Percentiles rank a stretch among this genome's conserved stretches.
Conservation (phyloP, 345 rosid genomes). For the Eucalyptus tenuipes region DNA sequence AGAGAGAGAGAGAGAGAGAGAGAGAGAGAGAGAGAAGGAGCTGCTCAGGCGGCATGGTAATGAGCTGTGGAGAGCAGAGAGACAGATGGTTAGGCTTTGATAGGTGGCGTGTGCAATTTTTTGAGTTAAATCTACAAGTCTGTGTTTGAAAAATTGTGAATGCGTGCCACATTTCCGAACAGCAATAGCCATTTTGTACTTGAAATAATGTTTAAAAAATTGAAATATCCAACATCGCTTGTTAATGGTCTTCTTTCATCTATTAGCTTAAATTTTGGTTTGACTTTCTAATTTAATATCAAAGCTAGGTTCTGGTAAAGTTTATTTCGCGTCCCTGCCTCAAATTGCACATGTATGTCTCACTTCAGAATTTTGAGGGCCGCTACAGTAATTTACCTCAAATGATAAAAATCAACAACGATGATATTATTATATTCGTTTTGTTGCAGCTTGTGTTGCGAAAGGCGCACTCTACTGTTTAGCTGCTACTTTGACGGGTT, state of each 20-base stretch:
- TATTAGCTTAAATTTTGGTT: rapidly evolving
- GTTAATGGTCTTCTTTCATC: neutral
- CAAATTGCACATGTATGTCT: neutral
- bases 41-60: neutral
- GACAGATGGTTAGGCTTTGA: neutral
- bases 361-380: neutral
- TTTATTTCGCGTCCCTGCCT: neutral
- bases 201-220: neutral
- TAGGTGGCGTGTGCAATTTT: neutral
- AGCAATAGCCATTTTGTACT: neutral
- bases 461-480: neutral
- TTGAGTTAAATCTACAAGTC: neutral
- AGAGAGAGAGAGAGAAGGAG: neutral
- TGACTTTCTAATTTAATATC: neutral
- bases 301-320: neutral
- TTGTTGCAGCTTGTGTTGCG: neutral
- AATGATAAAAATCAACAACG: neutral
- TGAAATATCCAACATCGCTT: rapidly evolving
- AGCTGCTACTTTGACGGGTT: neutral
- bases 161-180: neutral
- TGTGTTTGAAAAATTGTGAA: neutral
- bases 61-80: neutral
- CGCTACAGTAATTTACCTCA: neutral
- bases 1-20: neutral
- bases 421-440: neutral